Conservation (phyloP, 2,329 filamentous ascomycete genomes). For the Arthrobotrys sphaeroides region DNA sequence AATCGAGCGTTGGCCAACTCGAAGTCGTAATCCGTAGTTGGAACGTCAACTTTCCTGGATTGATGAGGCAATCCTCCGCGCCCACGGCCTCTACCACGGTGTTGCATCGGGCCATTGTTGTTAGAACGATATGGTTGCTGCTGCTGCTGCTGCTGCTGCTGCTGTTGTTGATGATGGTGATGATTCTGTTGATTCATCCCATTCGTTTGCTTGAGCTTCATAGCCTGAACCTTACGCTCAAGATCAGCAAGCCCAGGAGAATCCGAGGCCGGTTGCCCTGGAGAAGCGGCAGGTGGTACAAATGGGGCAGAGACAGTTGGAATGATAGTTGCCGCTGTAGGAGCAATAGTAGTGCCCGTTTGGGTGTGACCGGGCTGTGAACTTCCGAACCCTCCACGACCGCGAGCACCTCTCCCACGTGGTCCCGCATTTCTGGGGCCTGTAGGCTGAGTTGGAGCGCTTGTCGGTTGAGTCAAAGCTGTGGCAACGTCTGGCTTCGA, state of each 20-base stretch:
- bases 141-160: too few relatives aligned
- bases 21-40: conserved; percentile 91
- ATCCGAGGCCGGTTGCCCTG: conserved; percentile 1
- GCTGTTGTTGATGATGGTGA: background rate
- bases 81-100: conserved; percentile 58
- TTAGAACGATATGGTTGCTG: background rate
- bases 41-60: conserved; percentile 81
- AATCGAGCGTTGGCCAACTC: conserved; percentile 85
- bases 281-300: background rate
- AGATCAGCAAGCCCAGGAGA: conserved; percentile 44
- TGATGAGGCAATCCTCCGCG: conserved; percentile 59
- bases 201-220: conserved; percentile 46
- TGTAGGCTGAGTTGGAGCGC: conserved; percentile 20
- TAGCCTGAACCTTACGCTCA: conserved; percentile 45
- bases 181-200: conserved; percentile 1
- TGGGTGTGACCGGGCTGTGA: conserved; percentile 47
- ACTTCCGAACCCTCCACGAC: conserved; percentile 39
- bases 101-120: conserved; percentile 13
- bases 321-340: conserved; percentile 24
- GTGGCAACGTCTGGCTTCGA: conserved; percentile 50
- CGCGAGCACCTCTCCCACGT: conserved; percentile 33
- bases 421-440: conserved; percentile 32
- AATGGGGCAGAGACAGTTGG: background rate
- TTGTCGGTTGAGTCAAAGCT: conserved; percentile 34
- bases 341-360: conserved; percentile 41